phyloP scores from a whole-genome alignment of 139 green algal genomes.

The Tetradesmus lagerheimii region DNA sequence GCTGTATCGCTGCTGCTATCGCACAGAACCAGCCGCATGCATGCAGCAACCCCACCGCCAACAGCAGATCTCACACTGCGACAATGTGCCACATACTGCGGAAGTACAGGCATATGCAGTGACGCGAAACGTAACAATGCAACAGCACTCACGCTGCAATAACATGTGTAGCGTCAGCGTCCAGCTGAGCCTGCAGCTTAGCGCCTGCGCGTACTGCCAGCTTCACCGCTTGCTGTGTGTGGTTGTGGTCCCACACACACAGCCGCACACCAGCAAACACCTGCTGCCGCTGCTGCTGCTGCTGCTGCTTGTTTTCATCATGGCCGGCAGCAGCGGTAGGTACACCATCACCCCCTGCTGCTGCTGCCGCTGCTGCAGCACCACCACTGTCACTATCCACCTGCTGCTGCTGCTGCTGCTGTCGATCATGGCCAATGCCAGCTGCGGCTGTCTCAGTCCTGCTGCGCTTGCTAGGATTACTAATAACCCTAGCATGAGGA shows the following conservation, averaged over 20 bases:
- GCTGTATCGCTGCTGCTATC: no score
- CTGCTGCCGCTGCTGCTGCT: conserved; percentile 28
- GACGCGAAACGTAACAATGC: no score
- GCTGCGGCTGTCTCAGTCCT: not conserved
- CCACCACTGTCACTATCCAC: not conserved
- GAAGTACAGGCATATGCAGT: no score
- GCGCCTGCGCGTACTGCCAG: conserved; percentile 13
- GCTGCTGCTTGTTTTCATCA: not conserved
- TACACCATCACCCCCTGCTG: not conserved
- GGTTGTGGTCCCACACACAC: conserved; percentile 12
- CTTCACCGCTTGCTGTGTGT: conserved; percentile 15
- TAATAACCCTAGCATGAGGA: not conserved
- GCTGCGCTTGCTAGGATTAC: not conserved
- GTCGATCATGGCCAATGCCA: not conserved
- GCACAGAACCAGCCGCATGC: no score
- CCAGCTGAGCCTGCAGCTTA: not conserved
- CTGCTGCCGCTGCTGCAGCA: not conserved
- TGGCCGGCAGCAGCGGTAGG: not conserved
- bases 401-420: not conserved
- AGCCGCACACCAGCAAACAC: conserved; percentile 30
- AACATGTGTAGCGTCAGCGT: not conserved
- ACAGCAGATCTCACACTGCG: no score
- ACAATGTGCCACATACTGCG: no score
- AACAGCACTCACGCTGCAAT: not conserved
- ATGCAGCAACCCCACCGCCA: no score